phyloP scores from a whole-genome alignment of 78 protist genomes.

The Mantamonas sphyraenae region DNA sequence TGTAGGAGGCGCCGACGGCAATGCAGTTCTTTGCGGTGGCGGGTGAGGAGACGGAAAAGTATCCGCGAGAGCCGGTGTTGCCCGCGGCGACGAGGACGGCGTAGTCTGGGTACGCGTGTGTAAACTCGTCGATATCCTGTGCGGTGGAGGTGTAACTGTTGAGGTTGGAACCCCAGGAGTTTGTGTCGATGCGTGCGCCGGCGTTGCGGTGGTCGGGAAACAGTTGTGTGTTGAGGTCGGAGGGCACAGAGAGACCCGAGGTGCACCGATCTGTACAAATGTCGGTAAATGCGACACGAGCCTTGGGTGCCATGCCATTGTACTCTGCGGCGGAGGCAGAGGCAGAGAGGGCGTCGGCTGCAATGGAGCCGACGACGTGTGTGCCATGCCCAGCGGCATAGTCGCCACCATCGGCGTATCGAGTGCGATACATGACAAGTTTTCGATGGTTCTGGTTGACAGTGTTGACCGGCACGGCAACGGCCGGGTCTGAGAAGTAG shows the following conservation, averaged over 20 bases:
- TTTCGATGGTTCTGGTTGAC: slow-evolving; percentile 4
- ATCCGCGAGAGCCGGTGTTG: slow-evolving; percentile 4
- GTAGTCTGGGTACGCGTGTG: neutral
- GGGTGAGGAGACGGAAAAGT: neutral
- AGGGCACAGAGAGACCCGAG: neutral
- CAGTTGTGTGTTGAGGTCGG: neutral
- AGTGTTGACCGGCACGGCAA: slow-evolving; percentile 1
- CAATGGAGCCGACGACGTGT: slow-evolving; percentile 13
- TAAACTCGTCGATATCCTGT: slow-evolving; percentile 11
- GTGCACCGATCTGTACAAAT: too few relatives aligned
- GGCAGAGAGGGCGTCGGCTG: neutral
- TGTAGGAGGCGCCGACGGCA: slow-evolving; percentile 6
- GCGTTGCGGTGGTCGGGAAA: neutral
- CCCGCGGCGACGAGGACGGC: neutral
- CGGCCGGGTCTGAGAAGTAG: neutral
- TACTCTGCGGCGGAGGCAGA: neutral
- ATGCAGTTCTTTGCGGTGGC: slow-evolving; percentile 4
- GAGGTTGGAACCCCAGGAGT: slow-evolving; percentile 4
- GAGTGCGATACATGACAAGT: neutral
- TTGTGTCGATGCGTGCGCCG: slow-evolving; percentile 1
- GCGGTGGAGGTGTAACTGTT: neutral
- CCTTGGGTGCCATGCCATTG: neutral
- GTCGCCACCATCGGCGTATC: neutral
- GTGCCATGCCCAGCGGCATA: slow-evolving; percentile 5
- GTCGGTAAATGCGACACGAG: neutral